Evolutionary conservation across 306 rosid genomes (phyloP).

Genomic region (Sicyos baderoa): DNA sequence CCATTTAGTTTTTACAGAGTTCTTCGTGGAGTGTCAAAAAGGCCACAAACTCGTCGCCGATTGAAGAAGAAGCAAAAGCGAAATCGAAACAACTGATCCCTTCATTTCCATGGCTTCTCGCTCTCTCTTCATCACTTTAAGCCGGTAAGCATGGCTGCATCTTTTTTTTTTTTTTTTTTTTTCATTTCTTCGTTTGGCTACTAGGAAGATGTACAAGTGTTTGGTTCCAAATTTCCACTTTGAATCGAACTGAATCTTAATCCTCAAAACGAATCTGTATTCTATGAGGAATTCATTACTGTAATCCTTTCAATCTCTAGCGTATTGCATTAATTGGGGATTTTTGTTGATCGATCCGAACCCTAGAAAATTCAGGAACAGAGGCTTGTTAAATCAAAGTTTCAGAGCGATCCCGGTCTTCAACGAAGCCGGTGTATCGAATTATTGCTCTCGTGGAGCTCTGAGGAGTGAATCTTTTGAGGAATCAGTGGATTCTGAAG

Average conservation of each 20-base stretch:
- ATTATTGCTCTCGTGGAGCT: constrained; percentile 45
- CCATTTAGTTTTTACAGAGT: no score
- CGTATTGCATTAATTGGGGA: constrained; percentile 2
- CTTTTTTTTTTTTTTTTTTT: background rate
- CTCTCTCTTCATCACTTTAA: constrained; percentile 14
- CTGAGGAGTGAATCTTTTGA: constrained; percentile 36
- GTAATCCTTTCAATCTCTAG: constrained; percentile 5
- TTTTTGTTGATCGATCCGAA: constrained; percentile 4
- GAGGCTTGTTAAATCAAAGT: constrained; percentile 17
- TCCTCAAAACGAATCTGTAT: background rate
- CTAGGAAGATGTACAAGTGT: background rate
- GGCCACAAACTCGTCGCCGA: background rate
- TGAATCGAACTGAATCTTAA: background rate
- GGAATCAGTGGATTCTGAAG: constrained; percentile 26
- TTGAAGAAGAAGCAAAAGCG: background rate
- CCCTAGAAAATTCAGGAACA: constrained; percentile 29
- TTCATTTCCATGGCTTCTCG: constrained; percentile 22
- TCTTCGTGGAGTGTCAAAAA: background rate
- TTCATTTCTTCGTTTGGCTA: background rate
- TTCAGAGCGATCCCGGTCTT: constrained; percentile 19
- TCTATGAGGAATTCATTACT: constrained; percentile 3
- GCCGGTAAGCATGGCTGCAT: background rate
- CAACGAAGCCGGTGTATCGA: constrained; percentile 18
- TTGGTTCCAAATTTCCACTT: background rate
- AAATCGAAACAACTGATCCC: background rate